A percentile compares a stretch with the other conserved stretches of the same genome.
Evolutionary conservation across 2,329 filamentous ascomycete genomes (phyloP).

Genomic region (Pseudopithomyces maydicus): DNA sequence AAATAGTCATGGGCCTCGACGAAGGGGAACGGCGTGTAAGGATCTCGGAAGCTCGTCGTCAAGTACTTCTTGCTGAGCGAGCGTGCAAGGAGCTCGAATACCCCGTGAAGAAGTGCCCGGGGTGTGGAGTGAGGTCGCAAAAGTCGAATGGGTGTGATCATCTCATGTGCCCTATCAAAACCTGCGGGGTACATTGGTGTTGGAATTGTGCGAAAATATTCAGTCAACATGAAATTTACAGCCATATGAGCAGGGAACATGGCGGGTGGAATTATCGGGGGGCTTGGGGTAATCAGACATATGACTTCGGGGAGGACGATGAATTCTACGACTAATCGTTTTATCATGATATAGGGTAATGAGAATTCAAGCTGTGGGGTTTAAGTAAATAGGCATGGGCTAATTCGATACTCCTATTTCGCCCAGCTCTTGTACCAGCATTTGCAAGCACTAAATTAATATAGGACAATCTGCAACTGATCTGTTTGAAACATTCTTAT

Average conservation of each 20-base stretch:
- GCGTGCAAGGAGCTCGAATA: slow-evolving; percentile 25
- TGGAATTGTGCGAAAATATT: slow-evolving; percentile 46
- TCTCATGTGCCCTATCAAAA: slow-evolving; percentile 30
- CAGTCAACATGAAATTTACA: slow-evolving; percentile 39
- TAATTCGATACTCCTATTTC: no score
- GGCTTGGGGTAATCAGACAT: neutral
- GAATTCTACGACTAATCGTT: slow-evolving; percentile 1
- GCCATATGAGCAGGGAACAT: slow-evolving; percentile 39
- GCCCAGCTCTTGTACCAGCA: no score
- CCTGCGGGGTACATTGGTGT: slow-evolving; percentile 50
- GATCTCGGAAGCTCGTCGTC: neutral
- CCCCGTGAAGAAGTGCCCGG: slow-evolving; percentile 43
- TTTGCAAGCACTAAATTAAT: no score
- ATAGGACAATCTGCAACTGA: no score
- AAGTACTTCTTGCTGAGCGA: slow-evolving; percentile 14
- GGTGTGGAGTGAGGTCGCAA: slow-evolving; percentile 43
- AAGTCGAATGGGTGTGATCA: slow-evolving; percentile 49
- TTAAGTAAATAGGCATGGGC: no score
- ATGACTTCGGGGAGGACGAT: neutral
- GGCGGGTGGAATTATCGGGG: slow-evolving; percentile 2
- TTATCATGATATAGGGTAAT: neutral
- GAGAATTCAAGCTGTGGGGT: no score
- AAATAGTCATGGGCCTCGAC: slow-evolving; percentile 1
- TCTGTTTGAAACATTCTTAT: no score
- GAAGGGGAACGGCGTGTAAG: neutral